Evolutionary conservation across 441 rosid species (phyloP), one percentile per base, ranked within the genome.

Genomic region (Euphorbia schlechtendalii): DNA sequence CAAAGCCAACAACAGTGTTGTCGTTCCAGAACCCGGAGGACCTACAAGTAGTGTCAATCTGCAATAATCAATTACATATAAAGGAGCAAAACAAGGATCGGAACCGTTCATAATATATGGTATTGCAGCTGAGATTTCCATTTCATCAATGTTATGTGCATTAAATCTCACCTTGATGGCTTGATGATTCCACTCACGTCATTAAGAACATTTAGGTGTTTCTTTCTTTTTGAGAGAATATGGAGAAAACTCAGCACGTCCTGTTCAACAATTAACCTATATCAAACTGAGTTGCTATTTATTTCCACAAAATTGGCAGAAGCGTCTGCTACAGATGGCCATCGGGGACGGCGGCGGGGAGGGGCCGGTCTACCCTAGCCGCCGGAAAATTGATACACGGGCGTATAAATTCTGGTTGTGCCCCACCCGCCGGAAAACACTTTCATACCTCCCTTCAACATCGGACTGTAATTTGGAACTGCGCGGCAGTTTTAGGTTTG

Each of bases 131-230:
- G 30, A 27, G 30, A 27, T 27, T 27, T 27, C 30, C 30, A 27
- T 27, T 27, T 27, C 30, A 27, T 27, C 30, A 27, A 27, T 27
- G 30, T 27, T 8, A 40, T 40, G 45, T 40, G 45, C 45, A 45
- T 45, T 45, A 45, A 10, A 38, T 59, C 59, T 57, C 30, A 81
- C 89, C 89, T 85, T 52, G 77, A 68, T 4, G 97, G 96, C 69
- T 80, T 88, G 69, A 90, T 70, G 71, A 90, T 79, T 25, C 97
- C 97, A 27, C 82, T 86, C 56, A 86, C 81, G 63, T 86, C 85
- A 1, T 85, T 69, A 18, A 88, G 96, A 70, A 90, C 83, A 21
- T 74, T 66, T 55, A 86, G 32, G 25, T 70, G 80, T 66, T 68
- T 79, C 83, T 86, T 90, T 64, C 70, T 76, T 69, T 77, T 90